These are phyloP conservation scores for Bipolaris victoriae DNA, from an alignment of 2,329 filamentous ascomycete genomes.

Conservation along the genomic window DNA sequence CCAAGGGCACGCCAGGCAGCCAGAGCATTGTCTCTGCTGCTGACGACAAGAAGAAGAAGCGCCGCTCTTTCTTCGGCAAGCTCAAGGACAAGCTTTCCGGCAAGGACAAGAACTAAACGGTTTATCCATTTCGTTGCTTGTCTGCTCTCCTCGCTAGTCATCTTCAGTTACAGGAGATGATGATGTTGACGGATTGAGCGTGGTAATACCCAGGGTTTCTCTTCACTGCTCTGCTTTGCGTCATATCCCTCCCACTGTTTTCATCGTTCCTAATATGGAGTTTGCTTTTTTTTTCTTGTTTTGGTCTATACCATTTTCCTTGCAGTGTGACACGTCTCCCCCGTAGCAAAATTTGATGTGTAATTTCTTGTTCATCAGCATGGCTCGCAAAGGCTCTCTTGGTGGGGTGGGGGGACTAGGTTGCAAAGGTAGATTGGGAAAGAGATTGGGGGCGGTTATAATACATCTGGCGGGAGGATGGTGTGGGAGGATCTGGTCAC, in stretches of 20 bases:
- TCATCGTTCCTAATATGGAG: constrained; percentile 31
- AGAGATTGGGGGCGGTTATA: constrained; percentile 4
- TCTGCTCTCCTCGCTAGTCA: constrained; percentile 23
- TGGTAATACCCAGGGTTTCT: constrained; percentile 31
- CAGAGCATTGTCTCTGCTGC: constrained; percentile 44
- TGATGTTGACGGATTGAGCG: constrained; percentile 19
- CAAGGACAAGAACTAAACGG: constrained; percentile 39
- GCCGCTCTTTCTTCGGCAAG: constrained; percentile 56
- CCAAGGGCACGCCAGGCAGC: constrained; percentile 48
- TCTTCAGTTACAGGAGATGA: constrained; percentile 1
- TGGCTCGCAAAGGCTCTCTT: constrained; percentile 4
- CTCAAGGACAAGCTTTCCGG: constrained; percentile 56
- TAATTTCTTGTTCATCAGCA: constrained; percentile 24
- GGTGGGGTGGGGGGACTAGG: neutral
- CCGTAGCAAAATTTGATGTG: constrained; percentile 27
- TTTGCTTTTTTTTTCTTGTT: constrained; percentile 29
- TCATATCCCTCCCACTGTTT: constrained; percentile 31
- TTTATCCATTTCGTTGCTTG: constrained; percentile 4
- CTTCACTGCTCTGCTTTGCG: constrained; percentile 21
- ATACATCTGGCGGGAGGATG: constrained; percentile 15
- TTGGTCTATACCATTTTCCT: constrained; percentile 47
- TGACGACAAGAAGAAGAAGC: constrained; percentile 54
- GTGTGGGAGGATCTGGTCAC: neutral
- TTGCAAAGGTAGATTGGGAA: constrained; percentile 3
- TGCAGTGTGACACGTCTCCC: constrained; percentile 27